Conservation (phyloP, 257 asterid genomes). For the Solanum medicagineum region DNA sequence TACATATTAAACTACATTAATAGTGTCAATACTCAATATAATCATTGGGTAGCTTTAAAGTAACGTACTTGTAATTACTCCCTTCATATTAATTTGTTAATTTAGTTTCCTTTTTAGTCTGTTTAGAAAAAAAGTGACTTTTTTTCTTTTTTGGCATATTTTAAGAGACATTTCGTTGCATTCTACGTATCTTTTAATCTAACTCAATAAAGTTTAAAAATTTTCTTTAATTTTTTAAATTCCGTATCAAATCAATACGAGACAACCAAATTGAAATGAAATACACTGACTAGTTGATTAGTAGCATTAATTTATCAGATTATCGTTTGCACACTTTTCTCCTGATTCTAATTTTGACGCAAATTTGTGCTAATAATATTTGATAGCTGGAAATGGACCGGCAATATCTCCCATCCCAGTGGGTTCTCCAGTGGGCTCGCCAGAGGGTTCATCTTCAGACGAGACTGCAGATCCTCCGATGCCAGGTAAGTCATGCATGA, state of each 20-base stretch:
- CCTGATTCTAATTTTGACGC: not conserved
- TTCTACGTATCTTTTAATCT: not conserved
- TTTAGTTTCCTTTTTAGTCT: no score
- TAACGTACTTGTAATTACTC: no score
- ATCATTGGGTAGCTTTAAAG: no score
- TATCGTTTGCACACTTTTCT: not conserved
- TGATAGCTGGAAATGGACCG: conserved; percentile 46
- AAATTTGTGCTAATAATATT: not conserved
- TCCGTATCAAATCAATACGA: not conserved
- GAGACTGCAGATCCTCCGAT: conserved; percentile 11
- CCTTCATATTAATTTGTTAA: no score
- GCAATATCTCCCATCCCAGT: conserved; percentile 48
- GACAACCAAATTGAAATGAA: not conserved
- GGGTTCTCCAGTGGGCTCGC: conserved; percentile 32
- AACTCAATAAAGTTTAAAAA: not conserved
- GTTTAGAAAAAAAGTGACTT: no score
- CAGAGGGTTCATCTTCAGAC: not conserved
- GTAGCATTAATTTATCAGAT: not conserved
- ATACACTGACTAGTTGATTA: not conserved
- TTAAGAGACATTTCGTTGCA: no score
- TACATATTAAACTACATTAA: not conserved
- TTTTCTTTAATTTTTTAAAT: not conserved
- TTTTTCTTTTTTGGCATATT: no score
- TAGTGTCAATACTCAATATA: not conserved
- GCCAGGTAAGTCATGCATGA: not conserved